Evolutionary conservation across 148 eudicot genomes (phyloP).

Genomic region (Chenopodium quinoa): DNA sequence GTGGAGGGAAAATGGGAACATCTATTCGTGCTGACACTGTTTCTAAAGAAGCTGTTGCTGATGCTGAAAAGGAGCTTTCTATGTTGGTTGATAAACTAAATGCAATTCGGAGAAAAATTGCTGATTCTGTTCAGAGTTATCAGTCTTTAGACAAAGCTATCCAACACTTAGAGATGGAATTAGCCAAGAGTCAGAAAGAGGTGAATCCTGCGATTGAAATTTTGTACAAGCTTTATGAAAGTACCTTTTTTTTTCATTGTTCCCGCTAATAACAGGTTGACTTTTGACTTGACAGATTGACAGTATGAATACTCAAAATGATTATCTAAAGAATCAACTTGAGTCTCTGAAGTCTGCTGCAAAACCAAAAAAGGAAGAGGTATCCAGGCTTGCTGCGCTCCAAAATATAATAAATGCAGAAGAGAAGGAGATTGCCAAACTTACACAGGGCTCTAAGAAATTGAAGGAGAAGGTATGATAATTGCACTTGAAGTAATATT

Average conservation of each 20-base stretch:
- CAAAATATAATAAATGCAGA: conserved; percentile 50
- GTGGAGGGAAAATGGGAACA: conserved; percentile 97
- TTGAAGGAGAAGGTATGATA: conserved; percentile 75
- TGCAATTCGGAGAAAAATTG: conserved; percentile 46
- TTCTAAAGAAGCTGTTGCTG: conserved; percentile 70
- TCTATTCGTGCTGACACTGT: conserved; percentile 82
- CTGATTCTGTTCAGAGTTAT: conserved; percentile 62
- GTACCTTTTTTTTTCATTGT: neutral
- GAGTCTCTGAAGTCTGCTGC: conserved; percentile 76
- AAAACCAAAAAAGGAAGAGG: conserved; percentile 65
- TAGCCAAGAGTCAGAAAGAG: conserved; percentile 86
- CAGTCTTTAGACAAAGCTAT: conserved; percentile 56
- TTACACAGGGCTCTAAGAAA: conserved; percentile 63
- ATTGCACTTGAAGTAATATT: neutral
- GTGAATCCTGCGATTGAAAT: conserved; percentile 27
- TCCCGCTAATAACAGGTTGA: neutral
- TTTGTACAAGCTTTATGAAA: neutral
- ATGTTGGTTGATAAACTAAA: conserved; percentile 47
- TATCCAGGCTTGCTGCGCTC: conserved; percentile 57
- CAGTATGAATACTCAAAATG: conserved; percentile 61
- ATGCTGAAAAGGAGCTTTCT: conserved; percentile 73
- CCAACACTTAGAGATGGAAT: conserved; percentile 71
- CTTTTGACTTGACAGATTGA: conserved; percentile 56
- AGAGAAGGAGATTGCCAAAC: conserved; percentile 68
- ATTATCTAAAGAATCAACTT: conserved; percentile 70